Evolutionary conservation across 2,329 filamentous ascomycete genomes (phyloP), one percentile per base, ranked within the genome.

Genomic region (Zymoseptoria brevis): DNA sequence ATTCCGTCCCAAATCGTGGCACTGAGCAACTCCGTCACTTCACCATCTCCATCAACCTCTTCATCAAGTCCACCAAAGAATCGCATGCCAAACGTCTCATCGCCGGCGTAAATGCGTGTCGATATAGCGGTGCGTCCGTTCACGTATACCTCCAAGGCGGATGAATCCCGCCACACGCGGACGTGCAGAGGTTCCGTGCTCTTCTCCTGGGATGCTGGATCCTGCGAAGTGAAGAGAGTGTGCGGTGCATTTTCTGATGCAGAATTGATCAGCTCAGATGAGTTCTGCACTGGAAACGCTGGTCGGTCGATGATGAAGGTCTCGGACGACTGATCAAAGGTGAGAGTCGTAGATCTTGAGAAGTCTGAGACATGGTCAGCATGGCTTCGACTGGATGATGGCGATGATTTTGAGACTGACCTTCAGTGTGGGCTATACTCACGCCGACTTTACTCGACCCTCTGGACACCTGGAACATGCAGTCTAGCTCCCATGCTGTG

Each of bases 101-200:
- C 66, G 1, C 61, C 67, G n/a, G 64, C 66, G 54, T 68, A 67
- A 1, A 69, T 48, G 24, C 67, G 60, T 1, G 77, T 77, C 0
- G 73, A 72, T 16, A 79, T 72, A 2, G 72, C 75, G 13, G 73
- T 76, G 9, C 77, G 68, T 8, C 71, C 72, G 59, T 80, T 79
- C 5, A 76, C 73, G 60, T 79, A 80, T 0, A 79, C 72, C 61
- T 80, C 77, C 2, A 80, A 64, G 5, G 78, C 75, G 21, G 73
- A 75, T 21, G 63, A 69, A 57, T 80, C 77, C 53, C 74, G 75
- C 64, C 75, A 76, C 0, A 74, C 71, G 19, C 70, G 74, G n/a
- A 80, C 67, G n/a, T 67, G 68, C 0, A 80, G 68, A 1, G 66
- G 62, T 60, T 79, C 63, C 9, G 54, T 62, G 4, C 57, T 53